phyloP scores from a whole-genome alignment of 192 early-diverging fungal genomes.

The Kickxella alabastrina region DNA sequence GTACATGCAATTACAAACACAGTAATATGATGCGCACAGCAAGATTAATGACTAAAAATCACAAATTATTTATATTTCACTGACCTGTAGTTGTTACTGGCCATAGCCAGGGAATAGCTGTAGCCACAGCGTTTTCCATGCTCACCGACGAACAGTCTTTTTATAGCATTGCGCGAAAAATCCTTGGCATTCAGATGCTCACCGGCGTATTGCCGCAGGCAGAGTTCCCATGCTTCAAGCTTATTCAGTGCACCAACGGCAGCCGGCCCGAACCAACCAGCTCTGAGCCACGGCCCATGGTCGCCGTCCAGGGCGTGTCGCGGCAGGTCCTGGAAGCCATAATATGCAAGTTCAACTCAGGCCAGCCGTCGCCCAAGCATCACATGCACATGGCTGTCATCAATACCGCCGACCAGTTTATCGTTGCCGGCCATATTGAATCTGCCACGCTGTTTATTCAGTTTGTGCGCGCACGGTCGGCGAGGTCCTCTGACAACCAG shows the following conservation, averaged over 20 bases:
- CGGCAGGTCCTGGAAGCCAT: constrained; percentile 1
- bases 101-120: constrained; percentile 88
- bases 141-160: constrained; percentile 78
- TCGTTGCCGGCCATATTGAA: constrained; percentile 16
- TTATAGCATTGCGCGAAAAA: constrained; percentile 67
- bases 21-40: too few species aligned
- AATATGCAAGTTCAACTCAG: constrained; percentile 15
- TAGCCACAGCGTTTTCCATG: constrained; percentile 76
- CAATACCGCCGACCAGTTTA: constrained; percentile 18
- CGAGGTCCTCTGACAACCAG: constrained; percentile 43
- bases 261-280: neutral
- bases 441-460: constrained; percentile 8
- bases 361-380: neutral
- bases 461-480: constrained; percentile 4
- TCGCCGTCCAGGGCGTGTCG: constrained; percentile 12
- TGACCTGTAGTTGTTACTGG: constrained; percentile 58
- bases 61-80: too few species aligned
- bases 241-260: neutral
- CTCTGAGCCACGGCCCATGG: constrained; percentile 19
- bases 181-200: constrained; percentile 77
- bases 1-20: too few species aligned
- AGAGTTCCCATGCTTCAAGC: constrained; percentile 21
- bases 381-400: constrained; percentile 17
- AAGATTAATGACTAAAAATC: neutral
- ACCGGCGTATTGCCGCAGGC: constrained; percentile 78